Conservation (phyloP, 176 grass and related monocot species). For the maize (Zea mays) region Zm-B73-REFERENCE-NAM-5.0 NC_050104.1:104759501-104760000, state of each 20-base stretch:
- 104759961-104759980: constrained; percentile 73
- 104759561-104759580: no score
- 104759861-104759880: background rate
- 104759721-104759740: background rate
- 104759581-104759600: background rate
- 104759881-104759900: background rate
- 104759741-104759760: background rate
- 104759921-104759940: background rate
- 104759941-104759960: constrained; percentile 63
- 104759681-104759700: background rate
- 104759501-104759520: no score
- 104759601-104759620: background rate
- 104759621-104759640: background rate
- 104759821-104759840: background rate
- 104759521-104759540: no score
- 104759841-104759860: background rate
- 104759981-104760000: constrained; percentile 72
- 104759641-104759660: background rate
- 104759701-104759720: background rate
- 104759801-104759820: background rate
- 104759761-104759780: background rate
- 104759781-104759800: background rate
- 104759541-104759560: no score
- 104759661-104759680: background rate
- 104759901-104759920: background rate